Conservation (phyloP, 2,329 filamentous ascomycete genomes). For the Mollisiaceae sp. region DNA sequence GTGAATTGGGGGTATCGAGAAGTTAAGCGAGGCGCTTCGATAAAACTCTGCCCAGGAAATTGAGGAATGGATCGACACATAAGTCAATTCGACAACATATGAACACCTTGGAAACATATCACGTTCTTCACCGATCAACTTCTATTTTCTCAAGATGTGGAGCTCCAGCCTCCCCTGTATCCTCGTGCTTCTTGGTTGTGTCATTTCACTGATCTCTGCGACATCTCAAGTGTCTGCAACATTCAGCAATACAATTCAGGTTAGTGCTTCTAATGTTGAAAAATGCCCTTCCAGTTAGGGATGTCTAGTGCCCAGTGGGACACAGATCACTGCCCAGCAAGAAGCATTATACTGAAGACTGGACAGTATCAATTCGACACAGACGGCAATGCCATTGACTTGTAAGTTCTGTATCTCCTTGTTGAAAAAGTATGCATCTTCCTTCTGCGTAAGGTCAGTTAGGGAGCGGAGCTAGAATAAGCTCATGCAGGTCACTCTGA, state of each 20-base stretch:
- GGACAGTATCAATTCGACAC: constrained; percentile 33
- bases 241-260: constrained; percentile 25
- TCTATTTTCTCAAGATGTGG: constrained; percentile 7
- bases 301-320: not conserved
- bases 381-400: constrained; percentile 35
- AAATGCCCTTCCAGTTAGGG: not conserved
- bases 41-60: too few species aligned
- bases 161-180: not conserved
- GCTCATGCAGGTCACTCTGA: too few species aligned
- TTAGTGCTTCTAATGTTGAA: not conserved
- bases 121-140: not conserved
- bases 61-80: too few species aligned
- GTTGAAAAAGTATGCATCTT: too few species aligned
- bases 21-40: too few species aligned
- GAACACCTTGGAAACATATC: too few species aligned
- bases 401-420: constrained; percentile 6
- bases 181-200: constrained; percentile 14
- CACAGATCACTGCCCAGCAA: not conserved
- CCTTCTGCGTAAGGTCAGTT: too few species aligned
- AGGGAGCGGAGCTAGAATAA: too few species aligned
- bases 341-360: not conserved
- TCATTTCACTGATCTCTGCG: constrained; percentile 13
- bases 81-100: too few species aligned
- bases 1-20: too few species aligned
- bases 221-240: constrained; percentile 25